Percentiles rank a stretch among this genome's conserved stretches.
Evolutionary conservation across 129 eudicot species (phyloP).

Genomic region (Artemisia annua): DNA sequence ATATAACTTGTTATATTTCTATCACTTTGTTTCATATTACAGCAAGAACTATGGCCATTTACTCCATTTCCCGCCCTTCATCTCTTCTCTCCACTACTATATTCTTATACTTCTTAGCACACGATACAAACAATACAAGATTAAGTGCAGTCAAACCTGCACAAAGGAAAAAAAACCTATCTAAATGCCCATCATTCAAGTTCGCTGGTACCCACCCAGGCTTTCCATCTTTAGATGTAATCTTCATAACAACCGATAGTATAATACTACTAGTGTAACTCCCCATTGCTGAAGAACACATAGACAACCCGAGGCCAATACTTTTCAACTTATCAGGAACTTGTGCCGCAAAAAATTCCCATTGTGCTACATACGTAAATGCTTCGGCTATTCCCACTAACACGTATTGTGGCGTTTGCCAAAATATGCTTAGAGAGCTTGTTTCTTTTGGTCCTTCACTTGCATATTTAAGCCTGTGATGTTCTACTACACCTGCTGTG

Average conservation of each 20-base stretch:
- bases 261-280: conserved; percentile 52
- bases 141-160: conserved; percentile 57
- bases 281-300: conserved; percentile 68
- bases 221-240: conserved; percentile 55
- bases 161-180: conserved; percentile 58
- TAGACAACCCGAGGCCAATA: conserved; percentile 60
- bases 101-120: conserved; percentile 63
- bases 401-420: conserved; percentile 71
- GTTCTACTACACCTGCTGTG: conserved; percentile 64
- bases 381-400: conserved; percentile 70
- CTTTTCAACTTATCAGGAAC: conserved; percentile 67
- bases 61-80: conserved; percentile 36
- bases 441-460: conserved; percentile 43
- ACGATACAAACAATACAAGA: conserved; percentile 50
- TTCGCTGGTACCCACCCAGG: conserved; percentile 65
- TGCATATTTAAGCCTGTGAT: conserved; percentile 42
- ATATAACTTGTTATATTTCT: conserved; percentile 24
- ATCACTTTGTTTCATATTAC: conserved; percentile 32
- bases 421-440: conserved; percentile 55
- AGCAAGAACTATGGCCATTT: conserved; percentile 22
- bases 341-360: conserved; percentile 68
- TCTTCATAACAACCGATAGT: conserved; percentile 50
- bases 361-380: conserved; percentile 60
- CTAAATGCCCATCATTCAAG: conserved; percentile 65
- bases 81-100: conserved; percentile 54